Base-by-base conservation (phyloP, 75 land plant species). In the Larix kaempferi region DNA sequence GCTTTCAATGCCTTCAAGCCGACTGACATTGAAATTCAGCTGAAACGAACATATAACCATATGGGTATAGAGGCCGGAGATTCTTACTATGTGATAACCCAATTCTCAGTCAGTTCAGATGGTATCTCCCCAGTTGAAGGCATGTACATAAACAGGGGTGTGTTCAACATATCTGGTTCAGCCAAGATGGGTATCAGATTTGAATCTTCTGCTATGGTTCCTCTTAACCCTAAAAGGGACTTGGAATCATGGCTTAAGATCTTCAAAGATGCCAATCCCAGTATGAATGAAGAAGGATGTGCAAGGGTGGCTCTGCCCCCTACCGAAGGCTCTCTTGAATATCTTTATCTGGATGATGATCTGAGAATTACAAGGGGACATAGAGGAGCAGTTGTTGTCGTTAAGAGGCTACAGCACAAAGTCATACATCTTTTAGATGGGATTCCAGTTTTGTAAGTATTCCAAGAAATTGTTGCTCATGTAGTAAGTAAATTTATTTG, bases 341-440 rank as follows among this genome's bases (percentile, higher is more conserved):
- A 69, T 56, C 57, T 79, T 27, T 82, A 82, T 41, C 81, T 82
- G 19, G 82, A 82, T 57, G 74, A 82, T 73, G 83, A 82, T 44
- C 37, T 78, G 19, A 44, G 83, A 49, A 82, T 82, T 57, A 57
- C 82, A 7, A 82, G 26, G 71, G 83, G 83, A 15, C 57, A 79
- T 29, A 23, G 39, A 37, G 81, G 83, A 39, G 22, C 41, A 23
- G 19, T 56, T 11, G 55, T 15, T 37, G 83, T 82, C 8, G 75
- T 79, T 14, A 37, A 57, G 35, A 49, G 81, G 57, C 49, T 82
- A 35, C 39, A 60, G 17, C n/a, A 77, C 41, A 67, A 35, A 39
- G 49, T 67, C 10, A 19, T 67, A 44, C 22, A 67, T 67, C 44
- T 67, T 5, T 67, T 44, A 67, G 71, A 5, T 6, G 19, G 17